Base-by-base conservation (phyloP, 352 stramenopile species). In the Phytopythium delawarense region DNA sequence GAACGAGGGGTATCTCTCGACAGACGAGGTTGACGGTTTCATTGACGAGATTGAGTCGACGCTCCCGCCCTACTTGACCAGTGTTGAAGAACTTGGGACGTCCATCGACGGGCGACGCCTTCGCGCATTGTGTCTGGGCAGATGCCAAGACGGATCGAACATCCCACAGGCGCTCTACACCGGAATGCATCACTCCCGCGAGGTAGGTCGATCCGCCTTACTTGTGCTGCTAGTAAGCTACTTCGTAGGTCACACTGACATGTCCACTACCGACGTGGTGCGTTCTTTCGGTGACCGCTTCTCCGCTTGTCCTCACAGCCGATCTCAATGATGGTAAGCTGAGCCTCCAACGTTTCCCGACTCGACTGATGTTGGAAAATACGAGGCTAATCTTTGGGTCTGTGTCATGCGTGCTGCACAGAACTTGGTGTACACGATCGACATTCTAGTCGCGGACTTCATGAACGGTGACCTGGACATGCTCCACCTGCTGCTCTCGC, bases 391-490 rank as follows among this genome's bases (percentile, higher is more conserved):
- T 11, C 57, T 5, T 44, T 18, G 25, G 23, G 21, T 65, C 2
- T 30, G 53, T n/a, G 5, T 61, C 23, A 50, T n/a, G 5, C 59
- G 18, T 65, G 28, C 51, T 37, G 35, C 7, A 35, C 34, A 89
- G 86, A 92, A 89, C 53, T 66, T 94, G 30, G 72, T 94, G 4
- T 93, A 92, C 57, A 92, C 82, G 32, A 89, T 95, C 66, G 84
- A 94, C 59, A 68, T 91, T 39, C 72, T 95, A 16, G 76, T 74
- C 1, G 66, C 70, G 12, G 82, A 89, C 57, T 65, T 92, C 32
- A 52, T 61, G 0, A 88, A 91, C 57, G 79, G 81, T 25, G 75
- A 88, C 23, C 39, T 84, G 21, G 74, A 82, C 21, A 75, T 75
- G 23, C 51, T 84, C 2, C 60, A 84, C 30, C 61, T 95, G 11